These are phyloP conservation scores for Oryza coarctata DNA, from an alignment of 176 grass and related monocot species.

Conservation along the genomic window DNA sequence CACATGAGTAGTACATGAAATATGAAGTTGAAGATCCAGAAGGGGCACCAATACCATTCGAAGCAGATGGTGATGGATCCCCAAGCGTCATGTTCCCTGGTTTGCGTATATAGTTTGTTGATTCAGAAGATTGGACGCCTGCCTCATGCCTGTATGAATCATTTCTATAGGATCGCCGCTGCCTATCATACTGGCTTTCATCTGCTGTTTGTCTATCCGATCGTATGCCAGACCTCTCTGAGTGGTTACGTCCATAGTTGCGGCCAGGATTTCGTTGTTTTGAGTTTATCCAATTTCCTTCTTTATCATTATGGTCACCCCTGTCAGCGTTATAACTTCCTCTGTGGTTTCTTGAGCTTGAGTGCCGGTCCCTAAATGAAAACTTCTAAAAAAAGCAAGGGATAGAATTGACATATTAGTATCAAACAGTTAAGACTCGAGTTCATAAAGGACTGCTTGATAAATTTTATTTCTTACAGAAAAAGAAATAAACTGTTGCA, in stretches of 20 bases:
- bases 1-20: conserved; percentile 60
- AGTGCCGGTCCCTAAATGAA: conserved; percentile 56
- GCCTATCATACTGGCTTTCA: conserved; percentile 61
- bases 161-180: conserved; percentile 64
- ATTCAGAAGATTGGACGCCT: conserved; percentile 43
- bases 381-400: conserved; percentile 53
- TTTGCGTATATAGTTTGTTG: conserved; percentile 43
- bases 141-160: conserved; percentile 63
- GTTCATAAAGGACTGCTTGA: conserved; percentile 18
- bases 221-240: conserved; percentile 57
- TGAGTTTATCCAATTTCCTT: conserved; percentile 70
- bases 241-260: conserved; percentile 51
- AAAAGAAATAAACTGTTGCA: conserved; percentile 9
- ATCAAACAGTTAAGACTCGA: conserved; percentile 29
- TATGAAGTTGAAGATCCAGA: conserved; percentile 35
- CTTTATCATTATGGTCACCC: conserved; percentile 58
- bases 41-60: conserved; percentile 45
- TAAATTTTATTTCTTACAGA: not conserved
- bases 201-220: conserved; percentile 43
- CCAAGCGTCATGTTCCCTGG: conserved; percentile 44
- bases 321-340: conserved; percentile 60
- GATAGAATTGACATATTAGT: conserved; percentile 38
- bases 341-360: conserved; percentile 73
- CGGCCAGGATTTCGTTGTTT: conserved; percentile 57
- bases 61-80: conserved; percentile 47